Percentiles rank a stretch among this genome's conserved stretches.
Conservation (phyloP, 1,139 yeast genomes). For the Casaregolazyma suthepensis region DNA sequence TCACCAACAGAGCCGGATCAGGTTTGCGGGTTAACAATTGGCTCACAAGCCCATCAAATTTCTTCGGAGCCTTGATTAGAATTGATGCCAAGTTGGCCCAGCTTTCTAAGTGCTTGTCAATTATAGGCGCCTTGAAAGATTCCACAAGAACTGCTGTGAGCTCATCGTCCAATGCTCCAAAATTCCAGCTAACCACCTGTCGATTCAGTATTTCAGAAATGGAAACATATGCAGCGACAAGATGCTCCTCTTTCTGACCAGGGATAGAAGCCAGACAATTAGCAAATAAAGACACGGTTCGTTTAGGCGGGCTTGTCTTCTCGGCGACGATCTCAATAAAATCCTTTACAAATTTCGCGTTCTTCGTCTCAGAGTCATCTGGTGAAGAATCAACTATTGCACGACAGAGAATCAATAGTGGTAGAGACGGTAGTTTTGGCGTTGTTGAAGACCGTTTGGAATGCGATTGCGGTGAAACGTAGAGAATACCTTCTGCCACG, state of each 20-base stretch:
- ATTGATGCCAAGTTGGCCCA: background rate
- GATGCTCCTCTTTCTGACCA: background rate
- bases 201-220: conserved; percentile 1
- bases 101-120: conserved; percentile 1
- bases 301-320: conserved; percentile 5
- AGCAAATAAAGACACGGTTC: conserved; percentile 4
- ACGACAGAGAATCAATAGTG: conserved; percentile 1
- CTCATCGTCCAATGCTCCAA: conserved; percentile 2
- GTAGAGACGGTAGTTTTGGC: background rate
- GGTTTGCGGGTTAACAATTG: background rate
- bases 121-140: conserved; percentile 2
- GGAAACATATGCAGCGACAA: background rate
- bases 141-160: background rate
- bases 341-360: background rate
- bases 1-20: background rate
- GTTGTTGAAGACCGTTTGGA: background rate
- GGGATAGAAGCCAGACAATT: conserved; percentile 3
- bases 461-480: background rate
- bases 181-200: conserved; percentile 6
- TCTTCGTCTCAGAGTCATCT: background rate
- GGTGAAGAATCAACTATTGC: background rate
- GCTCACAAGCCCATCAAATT: background rate
- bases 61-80: background rate
- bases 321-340: conserved; percentile 1
- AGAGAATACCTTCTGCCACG: conserved; percentile 2